These are phyloP conservation scores for Sporothrix brasiliensis DNA, from an alignment of 2,329 filamentous ascomycete genomes.

Conservation along the genomic window DNA sequence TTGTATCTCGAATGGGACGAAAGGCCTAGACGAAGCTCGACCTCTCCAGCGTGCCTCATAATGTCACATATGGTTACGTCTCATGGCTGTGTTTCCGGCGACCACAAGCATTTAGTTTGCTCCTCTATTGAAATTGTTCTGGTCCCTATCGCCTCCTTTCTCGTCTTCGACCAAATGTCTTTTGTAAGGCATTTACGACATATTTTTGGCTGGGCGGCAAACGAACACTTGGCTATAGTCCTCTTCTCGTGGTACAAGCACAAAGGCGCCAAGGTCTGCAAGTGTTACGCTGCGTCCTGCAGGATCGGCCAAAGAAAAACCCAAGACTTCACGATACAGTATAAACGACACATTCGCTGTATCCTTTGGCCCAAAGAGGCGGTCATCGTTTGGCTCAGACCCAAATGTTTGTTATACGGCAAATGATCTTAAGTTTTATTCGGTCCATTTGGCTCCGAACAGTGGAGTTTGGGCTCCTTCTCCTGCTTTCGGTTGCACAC, in stretches of 20 bases:
- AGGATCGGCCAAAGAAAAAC: constrained; percentile 28
- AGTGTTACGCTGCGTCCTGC: constrained; percentile 29
- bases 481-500: background rate
- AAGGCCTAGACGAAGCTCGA: background rate
- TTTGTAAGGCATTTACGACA: background rate
- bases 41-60: background rate
- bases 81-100: background rate
- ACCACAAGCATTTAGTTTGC: background rate
- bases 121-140: background rate
- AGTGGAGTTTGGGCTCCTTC: background rate
- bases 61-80: too few relatives aligned
- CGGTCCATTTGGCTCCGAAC: background rate
- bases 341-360: background rate
- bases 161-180: background rate
- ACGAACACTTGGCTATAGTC: background rate
- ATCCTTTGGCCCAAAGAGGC: background rate
- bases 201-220: background rate
- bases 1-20: constrained; percentile 19
- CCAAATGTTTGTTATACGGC: background rate
- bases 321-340: constrained; percentile 5
- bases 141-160: background rate
- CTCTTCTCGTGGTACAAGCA: constrained; percentile 1
- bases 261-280: background rate
- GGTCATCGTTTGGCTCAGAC: background rate
- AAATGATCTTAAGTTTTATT: background rate